Percentiles rank a stretch among this genome's conserved stretches.
These are phyloP conservation scores for Sarocladium kiliense DNA, from an alignment of 2,329 filamentous ascomycete genomes.

Conservation along the genomic window DNA sequence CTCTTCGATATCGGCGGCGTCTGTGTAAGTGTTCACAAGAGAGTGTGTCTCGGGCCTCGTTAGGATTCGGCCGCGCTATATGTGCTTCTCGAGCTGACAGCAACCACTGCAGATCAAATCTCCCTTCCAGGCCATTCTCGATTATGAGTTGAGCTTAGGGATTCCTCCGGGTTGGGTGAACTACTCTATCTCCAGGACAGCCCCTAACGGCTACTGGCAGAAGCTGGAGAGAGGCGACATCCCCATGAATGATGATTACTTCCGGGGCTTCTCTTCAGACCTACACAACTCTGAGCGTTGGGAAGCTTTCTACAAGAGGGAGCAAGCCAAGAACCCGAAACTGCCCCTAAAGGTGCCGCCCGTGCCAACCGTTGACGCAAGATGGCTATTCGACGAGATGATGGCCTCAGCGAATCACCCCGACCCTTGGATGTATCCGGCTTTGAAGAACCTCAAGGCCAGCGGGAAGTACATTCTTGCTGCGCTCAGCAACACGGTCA, in stretches of 20 bases:
- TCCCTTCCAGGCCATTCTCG: conserved; percentile 86
- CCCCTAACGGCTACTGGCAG: conserved; percentile 82
- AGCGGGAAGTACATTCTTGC: conserved; percentile 67
- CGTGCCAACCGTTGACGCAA: conserved; percentile 68
- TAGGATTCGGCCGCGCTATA: conserved; percentile 7
- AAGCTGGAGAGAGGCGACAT: conserved; percentile 81
- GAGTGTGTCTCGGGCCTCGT: neutral
- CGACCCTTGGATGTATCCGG: conserved; percentile 87
- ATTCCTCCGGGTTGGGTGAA: conserved; percentile 92
- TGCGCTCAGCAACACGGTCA: conserved; percentile 84
- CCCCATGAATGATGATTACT: conserved; percentile 69
- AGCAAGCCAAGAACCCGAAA: conserved; percentile 35
- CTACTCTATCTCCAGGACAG: conserved; percentile 74
- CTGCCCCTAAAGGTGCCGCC: conserved; percentile 46
- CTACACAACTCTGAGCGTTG: conserved; percentile 63
- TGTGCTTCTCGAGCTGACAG: neutral
- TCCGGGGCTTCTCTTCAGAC: conserved; percentile 68
- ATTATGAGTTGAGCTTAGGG: conserved; percentile 72
- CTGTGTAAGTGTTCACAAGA: conserved; percentile 65
- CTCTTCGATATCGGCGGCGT: conserved; percentile 97
- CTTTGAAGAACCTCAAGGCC: conserved; percentile 62
- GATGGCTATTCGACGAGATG: conserved; percentile 85
- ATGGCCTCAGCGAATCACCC: conserved; percentile 66
- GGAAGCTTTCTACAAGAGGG: conserved; percentile 55
- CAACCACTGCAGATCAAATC: conserved; percentile 63